A percentile compares a stretch with the other conserved stretches of the same genome.
Evolutionary conservation across 805 yeast species (phyloP).

Genomic region (Metschnikowia continentalis): DNA sequence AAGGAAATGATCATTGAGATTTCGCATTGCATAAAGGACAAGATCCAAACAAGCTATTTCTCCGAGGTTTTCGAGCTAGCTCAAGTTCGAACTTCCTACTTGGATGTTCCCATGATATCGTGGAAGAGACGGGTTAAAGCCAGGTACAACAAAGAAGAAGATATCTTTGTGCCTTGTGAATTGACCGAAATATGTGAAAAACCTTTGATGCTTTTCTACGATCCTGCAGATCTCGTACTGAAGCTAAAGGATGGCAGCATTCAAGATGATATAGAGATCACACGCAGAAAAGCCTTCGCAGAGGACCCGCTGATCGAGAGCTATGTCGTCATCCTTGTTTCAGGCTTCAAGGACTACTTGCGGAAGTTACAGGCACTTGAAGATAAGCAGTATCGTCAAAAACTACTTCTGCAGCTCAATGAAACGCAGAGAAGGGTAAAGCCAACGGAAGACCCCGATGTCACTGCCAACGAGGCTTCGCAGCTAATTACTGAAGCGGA

Average conservation of each 20-base stretch:
- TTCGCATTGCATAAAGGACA: slow-evolving; percentile 24
- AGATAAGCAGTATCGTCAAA: slow-evolving; percentile 40
- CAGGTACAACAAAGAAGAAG: slow-evolving; percentile 44
- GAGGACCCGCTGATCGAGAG: slow-evolving; percentile 22
- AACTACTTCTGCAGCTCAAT: slow-evolving; percentile 13
- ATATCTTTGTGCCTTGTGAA: slow-evolving; percentile 52
- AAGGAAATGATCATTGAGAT: slow-evolving; percentile 46
- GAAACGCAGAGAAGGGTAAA: slow-evolving; percentile 1
- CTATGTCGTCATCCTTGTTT: slow-evolving; percentile 41
- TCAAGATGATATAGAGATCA: slow-evolving; percentile 7
- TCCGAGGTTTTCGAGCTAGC: slow-evolving; percentile 18
- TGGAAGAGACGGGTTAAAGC: slow-evolving; percentile 52
- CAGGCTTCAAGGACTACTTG: slow-evolving; percentile 46
- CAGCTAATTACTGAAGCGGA: slow-evolving; percentile 42
- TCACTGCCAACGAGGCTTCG: slow-evolving; percentile 34
- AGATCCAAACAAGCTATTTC: slow-evolving; percentile 24
- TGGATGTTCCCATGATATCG: slow-evolving; percentile 41
- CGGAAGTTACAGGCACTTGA: slow-evolving; percentile 41
- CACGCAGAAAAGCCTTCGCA: slow-evolving; percentile 6
- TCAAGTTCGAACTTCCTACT: slow-evolving; percentile 19
- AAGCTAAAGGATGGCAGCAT: slow-evolving; percentile 12
- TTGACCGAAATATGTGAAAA: slow-evolving; percentile 41
- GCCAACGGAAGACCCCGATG: slow-evolving; percentile 2
- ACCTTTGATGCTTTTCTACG: slow-evolving; percentile 41
- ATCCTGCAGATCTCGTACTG: slow-evolving; percentile 42